Percentiles rank a stretch among this genome's conserved stretches.
Evolutionary conservation across 2,329 filamentous ascomycete genomes (phyloP).

Genomic region (Ophiocordyceps camponoti-floridani): DNA sequence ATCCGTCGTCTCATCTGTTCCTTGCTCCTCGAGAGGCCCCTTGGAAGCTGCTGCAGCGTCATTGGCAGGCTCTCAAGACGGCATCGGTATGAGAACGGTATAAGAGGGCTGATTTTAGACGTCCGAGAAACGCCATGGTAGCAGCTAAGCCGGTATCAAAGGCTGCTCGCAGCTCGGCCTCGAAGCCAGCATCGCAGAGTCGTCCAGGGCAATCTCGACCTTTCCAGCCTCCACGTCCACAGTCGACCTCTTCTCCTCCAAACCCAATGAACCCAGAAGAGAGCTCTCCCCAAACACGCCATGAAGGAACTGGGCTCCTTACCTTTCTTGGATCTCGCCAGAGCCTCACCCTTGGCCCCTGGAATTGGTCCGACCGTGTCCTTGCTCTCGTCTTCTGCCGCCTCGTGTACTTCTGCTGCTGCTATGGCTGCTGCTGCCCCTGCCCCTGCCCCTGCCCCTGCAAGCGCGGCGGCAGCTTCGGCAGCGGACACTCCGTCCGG

Average conservation of each 20-base stretch:
- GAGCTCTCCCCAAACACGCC: constrained; percentile 14
- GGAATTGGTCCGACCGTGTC: constrained; percentile 20
- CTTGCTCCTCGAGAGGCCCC: background rate
- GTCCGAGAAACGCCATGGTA: no score
- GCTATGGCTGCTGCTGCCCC: background rate
- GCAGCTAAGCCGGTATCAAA: no score
- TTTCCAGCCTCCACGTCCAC: background rate
- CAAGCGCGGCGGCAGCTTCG: background rate
- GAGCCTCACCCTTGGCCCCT: constrained; percentile 12
- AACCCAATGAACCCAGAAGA: constrained; percentile 10
- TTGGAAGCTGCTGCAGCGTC: background rate
- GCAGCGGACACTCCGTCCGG: background rate
- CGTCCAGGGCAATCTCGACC: background rate
- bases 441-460: background rate
- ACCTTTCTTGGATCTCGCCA: constrained; percentile 20
- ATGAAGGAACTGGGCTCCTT: constrained; percentile 19
- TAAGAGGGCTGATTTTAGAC: background rate
- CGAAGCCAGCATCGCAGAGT: background rate
- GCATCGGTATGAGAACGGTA: background rate
- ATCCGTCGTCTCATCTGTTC: background rate
- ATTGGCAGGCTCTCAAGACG: background rate
- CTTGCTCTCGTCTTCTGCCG: constrained; percentile 15
- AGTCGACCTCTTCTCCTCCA: constrained; percentile 6
- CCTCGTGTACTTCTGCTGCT: background rate
- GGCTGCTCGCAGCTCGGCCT: background rate